Evolutionary conservation across 192 early-diverging fungal genomes (phyloP).

Genomic region (Coemansia sp.): DNA sequence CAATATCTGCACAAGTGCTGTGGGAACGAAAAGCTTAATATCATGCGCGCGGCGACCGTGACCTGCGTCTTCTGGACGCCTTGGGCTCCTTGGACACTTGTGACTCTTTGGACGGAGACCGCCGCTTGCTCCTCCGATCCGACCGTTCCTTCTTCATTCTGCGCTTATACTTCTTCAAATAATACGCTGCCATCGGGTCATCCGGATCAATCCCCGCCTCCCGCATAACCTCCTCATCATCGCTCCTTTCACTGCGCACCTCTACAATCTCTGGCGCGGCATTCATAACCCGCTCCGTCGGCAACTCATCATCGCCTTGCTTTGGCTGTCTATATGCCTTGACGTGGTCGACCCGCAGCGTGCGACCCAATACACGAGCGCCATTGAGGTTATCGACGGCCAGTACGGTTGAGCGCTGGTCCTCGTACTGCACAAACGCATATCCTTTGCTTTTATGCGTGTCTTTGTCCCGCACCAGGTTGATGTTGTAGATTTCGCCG

Average conservation of each 20-base stretch:
- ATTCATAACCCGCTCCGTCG: constrained; percentile 50
- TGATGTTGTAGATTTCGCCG: constrained; percentile 90
- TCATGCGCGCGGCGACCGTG: not conserved
- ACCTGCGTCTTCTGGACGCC: not conserved
- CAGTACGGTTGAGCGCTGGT: constrained; percentile 86
- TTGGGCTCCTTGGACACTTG: too few relatives aligned
- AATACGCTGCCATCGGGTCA: constrained; percentile 72
- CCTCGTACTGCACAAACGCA: constrained; percentile 88
- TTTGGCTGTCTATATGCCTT: constrained; percentile 65
- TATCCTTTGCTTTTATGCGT: constrained; percentile 86
- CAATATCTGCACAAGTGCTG: not conserved
- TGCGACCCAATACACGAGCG: constrained; percentile 56
- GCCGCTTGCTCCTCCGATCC: constrained; percentile 2
- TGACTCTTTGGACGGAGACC: not conserved
- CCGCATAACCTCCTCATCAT: constrained; percentile 41
- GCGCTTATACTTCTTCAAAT: constrained; percentile 65
- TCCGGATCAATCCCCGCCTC: constrained; percentile 64
- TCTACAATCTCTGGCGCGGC: constrained; percentile 47
- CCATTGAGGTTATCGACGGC: constrained; percentile 97
- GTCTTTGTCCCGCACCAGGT: constrained; percentile 82
- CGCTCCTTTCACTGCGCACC: constrained; percentile 15
- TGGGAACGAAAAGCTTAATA: not conserved
- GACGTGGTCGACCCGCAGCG: constrained; percentile 76
- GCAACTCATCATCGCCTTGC: constrained; percentile 54
- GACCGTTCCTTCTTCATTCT: constrained; percentile 26